Evolutionary conservation across 179 eudicot genomes (phyloP).

Genomic region (Beta corolliflora): DNA sequence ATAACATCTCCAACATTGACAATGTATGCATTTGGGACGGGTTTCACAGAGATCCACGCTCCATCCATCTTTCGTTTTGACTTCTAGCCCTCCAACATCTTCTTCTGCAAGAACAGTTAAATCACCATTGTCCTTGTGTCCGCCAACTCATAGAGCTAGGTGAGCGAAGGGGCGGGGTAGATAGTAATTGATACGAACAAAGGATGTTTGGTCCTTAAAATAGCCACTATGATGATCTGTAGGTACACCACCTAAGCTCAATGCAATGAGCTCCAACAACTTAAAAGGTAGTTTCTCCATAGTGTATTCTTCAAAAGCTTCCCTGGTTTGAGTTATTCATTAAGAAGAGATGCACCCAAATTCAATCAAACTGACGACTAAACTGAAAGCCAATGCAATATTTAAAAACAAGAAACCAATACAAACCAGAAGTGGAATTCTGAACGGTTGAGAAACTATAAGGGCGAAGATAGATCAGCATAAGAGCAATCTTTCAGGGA

Average conservation of each 20-base stretch:
- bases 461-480: no score
- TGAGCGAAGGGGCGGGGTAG: constrained; percentile 58
- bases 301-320: constrained; percentile 52
- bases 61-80: constrained; percentile 56
- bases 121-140: constrained; percentile 70
- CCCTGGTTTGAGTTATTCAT: constrained; percentile 43
- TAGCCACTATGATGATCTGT: constrained; percentile 34
- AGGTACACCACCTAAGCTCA: constrained; percentile 53
- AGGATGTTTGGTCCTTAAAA: constrained; percentile 50
- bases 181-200: constrained; percentile 56
- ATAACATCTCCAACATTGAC: constrained; percentile 73
- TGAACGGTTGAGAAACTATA: background rate
- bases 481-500: no score
- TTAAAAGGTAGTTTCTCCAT: constrained; percentile 46
- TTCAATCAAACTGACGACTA: background rate
- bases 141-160: constrained; percentile 68
- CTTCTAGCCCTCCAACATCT: constrained; percentile 64
- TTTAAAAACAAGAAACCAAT: background rate
- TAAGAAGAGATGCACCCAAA: no score
- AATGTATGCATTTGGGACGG: constrained; percentile 52
- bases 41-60: constrained; percentile 54
- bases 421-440: background rate
- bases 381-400: background rate
- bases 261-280: constrained; percentile 54
- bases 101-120: constrained; percentile 64